Evolutionary conservation across 2,329 filamentous ascomycete species (phyloP).

Genomic region (Talaromyces sp.): DNA sequence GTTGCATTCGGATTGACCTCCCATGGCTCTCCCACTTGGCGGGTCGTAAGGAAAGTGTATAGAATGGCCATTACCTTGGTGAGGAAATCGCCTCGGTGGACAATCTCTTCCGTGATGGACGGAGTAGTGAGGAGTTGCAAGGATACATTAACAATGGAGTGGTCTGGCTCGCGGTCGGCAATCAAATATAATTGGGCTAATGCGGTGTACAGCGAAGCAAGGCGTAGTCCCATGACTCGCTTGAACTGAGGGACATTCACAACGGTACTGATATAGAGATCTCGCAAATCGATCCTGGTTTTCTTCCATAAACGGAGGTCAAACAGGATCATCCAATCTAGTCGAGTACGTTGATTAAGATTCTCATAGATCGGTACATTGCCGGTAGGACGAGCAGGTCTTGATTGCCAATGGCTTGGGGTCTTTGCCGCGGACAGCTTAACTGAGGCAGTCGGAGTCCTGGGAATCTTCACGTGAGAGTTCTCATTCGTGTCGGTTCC

Average conservation of each 20-base stretch:
- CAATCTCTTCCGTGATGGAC: slow-evolving; percentile 91
- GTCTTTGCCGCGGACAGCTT: slow-evolving; percentile 45
- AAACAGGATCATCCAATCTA: slow-evolving; percentile 93
- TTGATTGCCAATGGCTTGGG: slow-evolving; percentile 79
- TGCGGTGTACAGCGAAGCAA: slow-evolving; percentile 89
- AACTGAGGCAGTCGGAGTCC: slow-evolving; percentile 60
- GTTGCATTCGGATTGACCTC: slow-evolving; percentile 82
- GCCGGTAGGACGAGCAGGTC: slow-evolving; percentile 64
- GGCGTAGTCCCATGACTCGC: slow-evolving; percentile 82
- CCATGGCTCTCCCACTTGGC: slow-evolving; percentile 90
- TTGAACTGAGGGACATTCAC: slow-evolving; percentile 96
- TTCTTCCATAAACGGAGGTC: slow-evolving; percentile 97
- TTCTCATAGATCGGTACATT: slow-evolving; percentile 72
- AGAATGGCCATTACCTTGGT: slow-evolving; percentile 93
- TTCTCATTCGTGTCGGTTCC: slow-evolving; percentile 18
- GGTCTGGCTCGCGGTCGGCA: slow-evolving; percentile 91
- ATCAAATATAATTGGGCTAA: slow-evolving; percentile 93
- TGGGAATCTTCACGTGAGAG: slow-evolving; percentile 62
- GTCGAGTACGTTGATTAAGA: slow-evolving; percentile 77
- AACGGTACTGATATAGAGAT: slow-evolving; percentile 93
- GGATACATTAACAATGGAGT: slow-evolving; percentile 97
- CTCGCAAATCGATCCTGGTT: slow-evolving; percentile 79
- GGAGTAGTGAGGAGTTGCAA: slow-evolving; percentile 95
- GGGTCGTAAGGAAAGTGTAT: slow-evolving; percentile 92
- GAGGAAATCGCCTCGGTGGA: slow-evolving; percentile 90